Base-by-base conservation (phyloP, 73 alveolate genomes). In the Breviolum minutum region DNA sequence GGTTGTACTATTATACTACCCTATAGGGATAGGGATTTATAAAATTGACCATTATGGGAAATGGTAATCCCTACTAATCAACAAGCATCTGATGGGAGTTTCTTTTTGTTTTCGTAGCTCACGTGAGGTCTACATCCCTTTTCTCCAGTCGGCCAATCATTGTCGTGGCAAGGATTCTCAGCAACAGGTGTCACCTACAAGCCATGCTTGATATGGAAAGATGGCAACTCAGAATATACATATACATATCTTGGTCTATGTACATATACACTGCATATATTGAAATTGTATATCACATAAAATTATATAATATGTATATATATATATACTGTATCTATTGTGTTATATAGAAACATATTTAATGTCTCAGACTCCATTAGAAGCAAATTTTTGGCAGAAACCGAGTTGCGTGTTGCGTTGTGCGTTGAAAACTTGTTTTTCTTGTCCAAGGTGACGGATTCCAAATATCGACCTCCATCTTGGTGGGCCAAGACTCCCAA, bases 61-160 rank as follows among this genome's bases (percentile, higher is more conserved):
- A 40, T 40, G 77, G 77, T 68, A 22, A 14, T 68, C 77, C 77
- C n/a, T n/a, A n/a, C 54, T 40, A 40, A 3, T 40, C 3, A 40
- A 40, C 77, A 68, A 17, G 77, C 2, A 22, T 17, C 6, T 14
- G 8, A 68, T 68, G 77, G 77, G 77, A 2, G n/a, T 22, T 68
- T 68, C 63, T 30, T 20, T 77, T 9, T 77, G 63, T 17, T 27
- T 30, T 29, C 0, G 6, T 62, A 26, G 26, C 10, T 29, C 40
- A 14, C 73, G 74, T 30, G 22, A 83, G 96, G 87, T 90, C 96
- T 29, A 74, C 80, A 32, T 74, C 96, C 22, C 96, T 90, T 13
- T 90, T 90, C 87, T 90, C 96, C 74, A 22, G 32, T 8, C 96
- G 96, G 61, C 96, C 96, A 61, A 90, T 90, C 96, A 90, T 90